Percentiles rank a stretch among this genome's conserved stretches.
Evolutionary conservation across 345 rosid species (phyloP).

Genomic region (Syzygium aromaticum): DNA sequence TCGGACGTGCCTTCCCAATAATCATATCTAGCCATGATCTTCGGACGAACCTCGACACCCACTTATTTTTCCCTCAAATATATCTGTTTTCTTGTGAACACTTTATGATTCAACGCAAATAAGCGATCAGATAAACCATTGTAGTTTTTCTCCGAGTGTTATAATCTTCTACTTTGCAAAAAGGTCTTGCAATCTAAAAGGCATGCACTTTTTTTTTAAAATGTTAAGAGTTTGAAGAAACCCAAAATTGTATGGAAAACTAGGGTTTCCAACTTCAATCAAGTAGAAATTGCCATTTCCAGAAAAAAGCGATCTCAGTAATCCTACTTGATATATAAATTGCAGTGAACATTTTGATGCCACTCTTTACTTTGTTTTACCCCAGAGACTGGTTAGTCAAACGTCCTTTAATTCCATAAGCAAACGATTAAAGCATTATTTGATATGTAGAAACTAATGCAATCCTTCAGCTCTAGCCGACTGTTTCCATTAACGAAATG

Average conservation of each 20-base stretch:
- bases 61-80: background rate
- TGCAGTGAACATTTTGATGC: background rate
- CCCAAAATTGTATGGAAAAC: too few relatives aligned
- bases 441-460: too few relatives aligned
- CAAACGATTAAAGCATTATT: too few relatives aligned
- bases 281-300: background rate
- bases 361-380: background rate
- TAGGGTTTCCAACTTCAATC: too few relatives aligned
- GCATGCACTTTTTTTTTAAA: too few relatives aligned
- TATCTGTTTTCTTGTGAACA: background rate
- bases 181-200: too few relatives aligned
- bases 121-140: background rate
- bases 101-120: background rate
- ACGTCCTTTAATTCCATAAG: background rate
- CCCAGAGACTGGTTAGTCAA: background rate
- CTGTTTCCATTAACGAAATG: too few relatives aligned
- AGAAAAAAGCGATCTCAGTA: background rate
- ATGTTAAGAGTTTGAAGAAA: too few relatives aligned
- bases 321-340: background rate
- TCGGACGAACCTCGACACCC: background rate
- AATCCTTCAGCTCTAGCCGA: too few relatives aligned
- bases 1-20: background rate
- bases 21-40: background rate
- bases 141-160: background rate
- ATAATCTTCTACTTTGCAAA: background rate